A percentile compares a stretch with the other conserved stretches of the same genome.
Conservation (phyloP, 2,329 filamentous ascomycete species). For the Elsinoe fawcettii region DNA sequence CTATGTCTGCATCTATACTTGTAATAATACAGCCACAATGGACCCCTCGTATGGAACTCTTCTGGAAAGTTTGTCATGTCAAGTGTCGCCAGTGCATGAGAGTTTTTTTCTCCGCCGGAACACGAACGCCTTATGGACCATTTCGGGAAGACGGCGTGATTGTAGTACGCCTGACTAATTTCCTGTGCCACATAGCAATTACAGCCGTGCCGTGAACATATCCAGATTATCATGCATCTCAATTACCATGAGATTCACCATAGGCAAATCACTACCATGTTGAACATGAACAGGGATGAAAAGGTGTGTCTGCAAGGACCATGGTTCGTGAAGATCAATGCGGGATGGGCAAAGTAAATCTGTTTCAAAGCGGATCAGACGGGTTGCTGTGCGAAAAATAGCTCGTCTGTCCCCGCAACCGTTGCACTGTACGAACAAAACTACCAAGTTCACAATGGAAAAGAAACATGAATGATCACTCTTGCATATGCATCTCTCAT, state of each 20-base stretch:
- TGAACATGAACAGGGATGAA: neutral
- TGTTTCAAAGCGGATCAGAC: constrained; percentile 8
- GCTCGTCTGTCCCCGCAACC: constrained; percentile 9
- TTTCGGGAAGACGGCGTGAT: neutral
- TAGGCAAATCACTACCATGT: neutral
- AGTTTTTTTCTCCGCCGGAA: neutral
- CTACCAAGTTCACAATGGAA: neutral
- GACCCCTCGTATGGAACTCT: neutral
- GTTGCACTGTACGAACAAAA: constrained; percentile 9
- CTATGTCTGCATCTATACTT: neutral
- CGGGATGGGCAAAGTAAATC: constrained; percentile 6
- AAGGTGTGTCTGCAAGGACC: constrained; percentile 1
- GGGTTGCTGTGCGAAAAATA: constrained; percentile 11
- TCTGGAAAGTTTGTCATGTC: neutral
- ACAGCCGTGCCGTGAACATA: neutral
- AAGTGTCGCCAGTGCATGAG: neutral
- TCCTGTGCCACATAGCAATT: neutral
- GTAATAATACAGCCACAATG: neutral
- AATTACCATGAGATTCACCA: neutral
- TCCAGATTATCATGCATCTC: neutral
- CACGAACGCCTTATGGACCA: neutral
- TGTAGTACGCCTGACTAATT: neutral
- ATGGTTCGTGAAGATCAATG: constrained; percentile 13
- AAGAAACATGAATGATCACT: neutral
- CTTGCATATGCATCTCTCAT: neutral